These are phyloP conservation scores for Leptographium lundbergii DNA, from an alignment of 2,329 filamentous ascomycete genomes.

Conservation along the genomic window DNA sequence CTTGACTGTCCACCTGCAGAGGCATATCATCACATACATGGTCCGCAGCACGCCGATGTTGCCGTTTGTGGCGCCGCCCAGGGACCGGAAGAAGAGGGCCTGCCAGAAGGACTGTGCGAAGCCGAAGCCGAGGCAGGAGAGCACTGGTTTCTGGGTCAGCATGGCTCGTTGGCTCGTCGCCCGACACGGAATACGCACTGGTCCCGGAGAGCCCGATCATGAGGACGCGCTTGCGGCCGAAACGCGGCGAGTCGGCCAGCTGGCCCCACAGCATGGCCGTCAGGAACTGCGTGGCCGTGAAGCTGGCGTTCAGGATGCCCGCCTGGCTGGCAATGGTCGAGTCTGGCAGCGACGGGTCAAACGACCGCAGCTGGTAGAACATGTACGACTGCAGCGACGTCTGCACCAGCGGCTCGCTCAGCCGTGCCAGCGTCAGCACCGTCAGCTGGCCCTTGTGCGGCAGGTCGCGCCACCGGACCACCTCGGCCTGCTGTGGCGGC, in stretches of 20 bases:
- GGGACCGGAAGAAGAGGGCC: constrained; percentile 49
- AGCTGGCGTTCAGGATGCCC: constrained; percentile 64
- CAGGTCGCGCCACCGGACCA: constrained; percentile 56
- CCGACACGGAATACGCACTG: constrained; percentile 17
- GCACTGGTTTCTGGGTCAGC: constrained; percentile 15
- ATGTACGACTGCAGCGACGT: constrained; percentile 68
- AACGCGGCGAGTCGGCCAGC: constrained; percentile 47
- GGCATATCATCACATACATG: constrained; percentile 31
- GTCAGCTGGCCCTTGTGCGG: constrained; percentile 67
- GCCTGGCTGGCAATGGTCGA: constrained; percentile 65
- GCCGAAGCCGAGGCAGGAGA: constrained; percentile 57
- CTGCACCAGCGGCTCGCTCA: constrained; percentile 74
- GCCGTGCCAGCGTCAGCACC: constrained; percentile 63
- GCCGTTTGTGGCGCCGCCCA: constrained; percentile 59
- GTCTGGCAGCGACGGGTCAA: constrained; percentile 40
- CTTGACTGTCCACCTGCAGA: background rate
- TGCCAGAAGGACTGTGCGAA: constrained; percentile 51
- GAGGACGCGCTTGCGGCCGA: constrained; percentile 66
- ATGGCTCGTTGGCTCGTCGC: accelerated
- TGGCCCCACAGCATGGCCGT: constrained; percentile 77
- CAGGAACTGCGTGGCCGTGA: constrained; percentile 70
- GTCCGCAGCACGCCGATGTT: constrained; percentile 65
- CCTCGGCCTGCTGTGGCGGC: background rate
- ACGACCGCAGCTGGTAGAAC: constrained; percentile 80
- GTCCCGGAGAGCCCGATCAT: constrained; percentile 64